Base-by-base conservation (phyloP, 2,329 filamentous ascomycete species). In the Talaromyces sp. region DNA sequence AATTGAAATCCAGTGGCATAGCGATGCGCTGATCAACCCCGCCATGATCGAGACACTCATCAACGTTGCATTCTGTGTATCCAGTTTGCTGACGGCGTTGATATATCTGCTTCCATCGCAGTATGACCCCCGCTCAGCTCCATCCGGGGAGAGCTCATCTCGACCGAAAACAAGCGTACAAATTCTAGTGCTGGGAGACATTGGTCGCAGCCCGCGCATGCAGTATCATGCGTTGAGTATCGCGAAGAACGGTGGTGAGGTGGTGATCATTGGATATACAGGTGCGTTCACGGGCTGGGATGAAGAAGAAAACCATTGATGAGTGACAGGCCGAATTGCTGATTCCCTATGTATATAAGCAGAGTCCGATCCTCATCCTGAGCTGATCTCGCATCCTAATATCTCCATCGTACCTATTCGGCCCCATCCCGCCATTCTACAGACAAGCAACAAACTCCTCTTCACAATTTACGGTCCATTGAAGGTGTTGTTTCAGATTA, bases 151-250 rank as follows among this genome's bases (percentile, higher is more conserved):
- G n/a, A 56, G 51, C 13, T 33, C 30, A 33, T 43, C 30, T 13
- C 37, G 47, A 11, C 37, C 61, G 14, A 67, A 80, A 52, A 74
- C 77, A 32, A 82, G 80, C 0, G 82, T 93, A 39, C 91, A 96
- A 72, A 85, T 99, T 47, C 81, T 99, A 14, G 94, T 99, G 16
- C 82, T 99, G 24, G 94, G 94, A 40, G 94, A 99, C 68, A 92
- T 99, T 70, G 94, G 94, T 35, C 86, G 92, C 41, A 97, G 93
- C 70, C 94, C 94, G 45, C 90, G 94, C 51, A 99, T 99, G 93
- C 92, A 97, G 69, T 97, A 99, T 66, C 94, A 99, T 81, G 93
- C 93, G 17, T 79, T 96, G 62, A 97, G 93, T 70, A 86, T 97
- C 65, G 90, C 91, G 36, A 89, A 87, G 65, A 86, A 91, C 67